Base-by-base conservation (phyloP, 1,284 basidiomycete genomes). In the Moesziomyces globuligerus region DNA sequence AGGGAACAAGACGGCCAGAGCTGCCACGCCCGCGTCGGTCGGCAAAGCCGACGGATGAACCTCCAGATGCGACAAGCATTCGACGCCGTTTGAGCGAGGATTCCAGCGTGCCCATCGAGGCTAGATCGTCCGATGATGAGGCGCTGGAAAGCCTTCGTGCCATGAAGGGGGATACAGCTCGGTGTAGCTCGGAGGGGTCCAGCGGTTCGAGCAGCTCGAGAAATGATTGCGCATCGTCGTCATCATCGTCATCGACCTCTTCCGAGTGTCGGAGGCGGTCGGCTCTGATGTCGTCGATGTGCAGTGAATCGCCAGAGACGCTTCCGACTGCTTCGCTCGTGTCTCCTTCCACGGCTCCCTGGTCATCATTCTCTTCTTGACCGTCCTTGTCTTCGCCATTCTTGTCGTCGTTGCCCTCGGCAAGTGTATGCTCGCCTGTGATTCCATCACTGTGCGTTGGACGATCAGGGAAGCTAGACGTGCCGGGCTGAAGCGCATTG, bases 211-310 rank as follows among this genome's bases (percentile, higher is more conserved):
- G 32, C 15, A 66, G n/a, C 10, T 66, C 62, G 18, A 59, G 50
- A 17, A 54, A 66, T 0, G 62, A 66, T 9, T 51, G 55, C 11
- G 55, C 25, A n/a, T 58, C 55, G n/a, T 65, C 61, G 15, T 65
- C 54, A 20, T 58, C 61, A n/a, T 50, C 37, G 5, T 26, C 40
- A 21, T 49, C 47, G 7, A 10, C 38, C 3, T 29, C n/a, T 0
- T 29, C 39, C 11, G 52, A 47, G 4, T 42, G n/a, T n/a, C n/a
- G n/a, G n/a, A n/a, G n/a, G n/a, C n/a, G n/a, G n/a, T n/a, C n/a
- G n/a, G n/a, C n/a, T n/a, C n/a, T n/a, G n/a, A n/a, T n/a, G n/a
- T 8, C 29, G 5, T 34, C 24, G 7, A 6, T 26, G n/a, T n/a
- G n/a, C n/a, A n/a, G n/a, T n/a, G n/a, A n/a, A n/a, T n/a, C n/a